A percentile compares a stretch with the other conserved stretches of the same genome.
phyloP scores from a whole-genome alignment of 108 stramenopile species.

The Parietichytrium sp. region DNA sequence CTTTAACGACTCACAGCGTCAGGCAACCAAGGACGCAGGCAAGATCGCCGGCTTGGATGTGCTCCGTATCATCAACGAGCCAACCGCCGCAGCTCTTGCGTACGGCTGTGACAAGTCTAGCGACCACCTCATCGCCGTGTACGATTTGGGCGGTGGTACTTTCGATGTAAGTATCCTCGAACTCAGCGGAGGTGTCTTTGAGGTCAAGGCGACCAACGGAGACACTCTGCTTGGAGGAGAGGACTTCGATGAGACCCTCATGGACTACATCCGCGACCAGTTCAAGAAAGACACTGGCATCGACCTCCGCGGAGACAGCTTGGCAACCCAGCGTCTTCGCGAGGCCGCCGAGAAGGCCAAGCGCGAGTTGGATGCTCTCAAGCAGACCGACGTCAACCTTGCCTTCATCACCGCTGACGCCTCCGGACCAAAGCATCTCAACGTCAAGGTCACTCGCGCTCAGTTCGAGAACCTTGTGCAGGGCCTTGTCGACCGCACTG shows the following conservation, averaged over 20 bases:
- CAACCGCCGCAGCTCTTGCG: constrained; percentile 97
- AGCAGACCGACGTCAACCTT: constrained; percentile 94
- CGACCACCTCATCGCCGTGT: constrained; percentile 96
- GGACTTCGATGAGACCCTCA: constrained; percentile 96
- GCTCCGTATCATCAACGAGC: constrained; percentile 99
- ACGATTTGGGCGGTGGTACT: constrained; percentile 98
- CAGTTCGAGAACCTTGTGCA: constrained; percentile 95
- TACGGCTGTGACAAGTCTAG: constrained; percentile 99
- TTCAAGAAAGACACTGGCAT: constrained; percentile 97
- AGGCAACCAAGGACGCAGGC: constrained; percentile 98
- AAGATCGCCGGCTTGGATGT: constrained; percentile 97
- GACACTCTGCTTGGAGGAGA: constrained; percentile 99
- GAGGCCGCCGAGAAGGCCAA: constrained; percentile 99
- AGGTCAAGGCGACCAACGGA: constrained; percentile 99
- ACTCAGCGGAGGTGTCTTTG: constrained; percentile 98
- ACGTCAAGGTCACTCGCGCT: constrained; percentile 83
- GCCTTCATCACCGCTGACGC: constrained; percentile 99
- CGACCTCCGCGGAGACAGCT: constrained; percentile 80
- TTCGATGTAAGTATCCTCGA: constrained; percentile 97
- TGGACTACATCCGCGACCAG: constrained; percentile 79
- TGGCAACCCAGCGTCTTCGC: constrained; percentile 96
- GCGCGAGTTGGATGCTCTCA: constrained; percentile 97
- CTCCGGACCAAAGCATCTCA: constrained; percentile 96
- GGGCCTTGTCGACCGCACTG: constrained; percentile 80
- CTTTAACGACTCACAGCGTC: constrained; percentile 94